phyloP scores from a whole-genome alignment of 768 basidiomycete genomes.

The Hericium rajendrae region DNA sequence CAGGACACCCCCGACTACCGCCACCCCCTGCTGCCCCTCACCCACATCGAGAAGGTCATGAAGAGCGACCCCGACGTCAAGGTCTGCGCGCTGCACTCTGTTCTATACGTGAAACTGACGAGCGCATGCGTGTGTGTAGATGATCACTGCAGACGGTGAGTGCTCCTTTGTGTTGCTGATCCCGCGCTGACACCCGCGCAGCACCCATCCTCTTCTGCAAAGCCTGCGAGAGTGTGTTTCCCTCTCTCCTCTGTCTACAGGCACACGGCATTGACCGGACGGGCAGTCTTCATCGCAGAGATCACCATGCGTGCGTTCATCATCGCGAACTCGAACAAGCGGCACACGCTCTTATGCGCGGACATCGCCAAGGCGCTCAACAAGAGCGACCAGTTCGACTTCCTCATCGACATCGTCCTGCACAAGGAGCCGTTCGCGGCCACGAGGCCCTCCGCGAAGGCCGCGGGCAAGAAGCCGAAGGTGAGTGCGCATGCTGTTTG shows the following conservation, averaged over 20 bases:
- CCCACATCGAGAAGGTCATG: slow-evolving; percentile 98
- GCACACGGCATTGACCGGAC: not conserved
- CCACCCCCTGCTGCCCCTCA: slow-evolving; percentile 83
- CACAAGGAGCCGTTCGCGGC: slow-evolving; percentile 50
- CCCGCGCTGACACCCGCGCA: slow-evolving; percentile 19
- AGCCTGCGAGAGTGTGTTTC: slow-evolving; percentile 87
- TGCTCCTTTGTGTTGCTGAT: slow-evolving; percentile 4
- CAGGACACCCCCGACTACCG: slow-evolving; percentile 82
- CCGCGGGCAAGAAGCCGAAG: slow-evolving; percentile 2
- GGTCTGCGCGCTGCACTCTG: slow-evolving; percentile 36
- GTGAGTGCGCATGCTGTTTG: not conserved
- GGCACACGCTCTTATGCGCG: slow-evolving; percentile 86
- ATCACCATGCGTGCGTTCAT: slow-evolving; percentile 94
- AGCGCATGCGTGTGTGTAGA: slow-evolving; percentile 35
- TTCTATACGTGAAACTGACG: not conserved
- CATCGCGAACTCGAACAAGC: slow-evolving; percentile 93
- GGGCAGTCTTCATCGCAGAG: slow-evolving; percentile 89
- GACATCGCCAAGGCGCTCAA: slow-evolving; percentile 90
- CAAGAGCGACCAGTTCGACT: slow-evolving; percentile 95
- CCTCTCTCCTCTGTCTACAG: not conserved
- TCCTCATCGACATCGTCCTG: slow-evolving; percentile 92
- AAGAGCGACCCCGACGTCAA: slow-evolving; percentile 96
- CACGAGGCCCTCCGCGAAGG: slow-evolving; percentile 6
- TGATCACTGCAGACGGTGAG: slow-evolving; percentile 95
- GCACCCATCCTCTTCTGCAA: slow-evolving; percentile 96